phyloP scores from a whole-genome alignment of 1,139 yeast genomes.

The Taphrina flavorubra region DNA sequence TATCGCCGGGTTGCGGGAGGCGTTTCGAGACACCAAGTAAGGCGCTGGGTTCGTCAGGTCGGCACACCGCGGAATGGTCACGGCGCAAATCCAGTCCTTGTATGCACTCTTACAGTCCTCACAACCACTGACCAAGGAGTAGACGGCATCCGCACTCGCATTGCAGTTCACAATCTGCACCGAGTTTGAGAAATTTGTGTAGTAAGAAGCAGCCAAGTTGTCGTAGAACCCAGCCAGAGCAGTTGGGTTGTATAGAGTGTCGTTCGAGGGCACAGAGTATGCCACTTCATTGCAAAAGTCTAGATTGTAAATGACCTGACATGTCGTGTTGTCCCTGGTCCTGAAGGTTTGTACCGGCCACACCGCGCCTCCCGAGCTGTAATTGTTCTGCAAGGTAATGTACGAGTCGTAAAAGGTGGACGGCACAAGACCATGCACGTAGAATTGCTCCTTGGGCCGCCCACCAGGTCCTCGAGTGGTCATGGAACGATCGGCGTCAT shows the following conservation, averaged over 20 bases:
- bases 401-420: slow-evolving; percentile 72
- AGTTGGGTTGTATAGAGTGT: slow-evolving; percentile 52
- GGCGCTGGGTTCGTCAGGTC: slow-evolving; percentile 47
- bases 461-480: slow-evolving; percentile 42
- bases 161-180: slow-evolving; percentile 80
- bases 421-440: slow-evolving; percentile 64
- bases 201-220: slow-evolving; percentile 61
- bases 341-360: slow-evolving; percentile 65
- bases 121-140: slow-evolving; percentile 74
- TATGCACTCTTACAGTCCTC: slow-evolving; percentile 73
- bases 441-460: slow-evolving; percentile 53
- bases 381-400: slow-evolving; percentile 59
- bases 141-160: slow-evolving; percentile 68
- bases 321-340: slow-evolving; percentile 62
- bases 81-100: slow-evolving; percentile 87
- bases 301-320: slow-evolving; percentile 74
- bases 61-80: slow-evolving; percentile 86
- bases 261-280: slow-evolving; percentile 78
- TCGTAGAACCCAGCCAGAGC: slow-evolving; percentile 61
- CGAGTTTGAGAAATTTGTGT: slow-evolving; percentile 72
- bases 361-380: slow-evolving; percentile 62
- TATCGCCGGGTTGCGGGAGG: slow-evolving; percentile 61
- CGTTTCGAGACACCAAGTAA: slow-evolving; percentile 53
- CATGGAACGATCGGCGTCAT: slow-evolving; percentile 43
- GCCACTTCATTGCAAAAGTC: slow-evolving; percentile 83